phyloP scores from a whole-genome alignment of 257 asterid species.

The Scutellaria baicalensis region DNA sequence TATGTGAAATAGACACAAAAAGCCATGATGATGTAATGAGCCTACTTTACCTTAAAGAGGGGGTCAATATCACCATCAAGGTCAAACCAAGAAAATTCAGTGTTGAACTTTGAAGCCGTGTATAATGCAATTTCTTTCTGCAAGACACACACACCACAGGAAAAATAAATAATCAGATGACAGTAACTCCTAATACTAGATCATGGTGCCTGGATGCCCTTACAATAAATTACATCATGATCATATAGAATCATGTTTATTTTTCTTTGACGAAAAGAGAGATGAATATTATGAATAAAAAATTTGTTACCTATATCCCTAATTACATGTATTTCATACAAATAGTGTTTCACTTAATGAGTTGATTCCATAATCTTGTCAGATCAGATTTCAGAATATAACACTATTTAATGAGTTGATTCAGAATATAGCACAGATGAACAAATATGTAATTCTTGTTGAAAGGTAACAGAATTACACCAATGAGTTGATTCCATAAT shows the following conservation, averaged over 20 bases:
- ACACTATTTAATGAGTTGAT: too few relatives aligned
- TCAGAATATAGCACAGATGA: too few relatives aligned
- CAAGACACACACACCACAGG: slow-evolving; percentile 25
- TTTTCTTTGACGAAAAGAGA: slow-evolving; percentile 1
- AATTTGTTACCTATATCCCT: neutral
- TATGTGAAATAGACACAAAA: neutral
- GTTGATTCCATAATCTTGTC: too few relatives aligned
- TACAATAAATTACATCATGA: slow-evolving; percentile 1
- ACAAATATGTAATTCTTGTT: too few relatives aligned
- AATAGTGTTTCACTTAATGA: neutral
- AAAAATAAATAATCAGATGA: neutral
- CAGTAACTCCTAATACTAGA: neutral
- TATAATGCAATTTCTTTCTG: slow-evolving; percentile 98
- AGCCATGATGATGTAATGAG: slow-evolving; percentile 3
- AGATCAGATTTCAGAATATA: too few relatives aligned
- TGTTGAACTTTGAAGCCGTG: slow-evolving; percentile 91
- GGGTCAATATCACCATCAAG: slow-evolving; percentile 98
- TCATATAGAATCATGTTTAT: slow-evolving; percentile 4
- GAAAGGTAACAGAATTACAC: too few relatives aligned
- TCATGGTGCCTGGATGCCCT: slow-evolving; percentile 7
- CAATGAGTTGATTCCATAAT: too few relatives aligned
- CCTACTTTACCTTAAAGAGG: slow-evolving; percentile 78
- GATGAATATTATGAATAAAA: neutral
- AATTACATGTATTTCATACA: neutral
- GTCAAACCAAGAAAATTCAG: slow-evolving; percentile 96